Evolutionary conservation across 2,329 filamentous ascomycete genomes (phyloP).

Genomic region (Ophiosphaerella narmari): DNA sequence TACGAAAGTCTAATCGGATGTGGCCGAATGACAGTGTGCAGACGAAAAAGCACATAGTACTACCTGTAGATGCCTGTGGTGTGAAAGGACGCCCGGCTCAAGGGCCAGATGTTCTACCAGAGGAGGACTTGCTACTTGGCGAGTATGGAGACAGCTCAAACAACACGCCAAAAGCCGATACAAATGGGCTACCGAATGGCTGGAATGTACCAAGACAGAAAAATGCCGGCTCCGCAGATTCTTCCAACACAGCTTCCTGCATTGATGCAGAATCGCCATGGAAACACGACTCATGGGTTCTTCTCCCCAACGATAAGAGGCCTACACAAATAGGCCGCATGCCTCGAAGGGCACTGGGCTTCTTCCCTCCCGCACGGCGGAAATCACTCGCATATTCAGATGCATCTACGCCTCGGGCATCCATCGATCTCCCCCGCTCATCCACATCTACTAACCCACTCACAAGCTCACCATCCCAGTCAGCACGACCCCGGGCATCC

Average conservation of each 20-base stretch:
- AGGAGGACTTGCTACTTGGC: conserved; percentile 46
- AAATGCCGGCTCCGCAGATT: conserved; percentile 34
- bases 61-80: conserved; percentile 89
- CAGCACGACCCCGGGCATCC: conserved; percentile 39
- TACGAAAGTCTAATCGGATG: conserved; percentile 87
- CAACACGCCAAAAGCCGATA: conserved; percentile 19
- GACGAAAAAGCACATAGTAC: conserved; percentile 74
- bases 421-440: conserved; percentile 63
- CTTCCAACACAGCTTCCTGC: conserved; percentile 36
- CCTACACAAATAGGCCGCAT: conserved; percentile 87
- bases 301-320: conserved; percentile 70
- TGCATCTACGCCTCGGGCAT: conserved; percentile 68
- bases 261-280: conserved; percentile 69
- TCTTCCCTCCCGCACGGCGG: conserved; percentile 88
- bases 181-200: conserved; percentile 39
- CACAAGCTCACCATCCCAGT: conserved; percentile 45
- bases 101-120: conserved; percentile 40
- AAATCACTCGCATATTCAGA: conserved; percentile 74
- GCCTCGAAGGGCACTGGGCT: conserved; percentile 78
- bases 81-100: conserved; percentile 70
- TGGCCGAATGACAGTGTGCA: conserved; percentile 95
- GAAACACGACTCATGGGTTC: conserved; percentile 89
- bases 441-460: conserved; percentile 39
- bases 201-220: conserved; percentile 45
- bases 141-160: conserved; percentile 30